Evolutionary conservation across 1,139 yeast genomes (phyloP), one percentile per base, ranked within the genome.

Genomic region (Candida anutae): DNA sequence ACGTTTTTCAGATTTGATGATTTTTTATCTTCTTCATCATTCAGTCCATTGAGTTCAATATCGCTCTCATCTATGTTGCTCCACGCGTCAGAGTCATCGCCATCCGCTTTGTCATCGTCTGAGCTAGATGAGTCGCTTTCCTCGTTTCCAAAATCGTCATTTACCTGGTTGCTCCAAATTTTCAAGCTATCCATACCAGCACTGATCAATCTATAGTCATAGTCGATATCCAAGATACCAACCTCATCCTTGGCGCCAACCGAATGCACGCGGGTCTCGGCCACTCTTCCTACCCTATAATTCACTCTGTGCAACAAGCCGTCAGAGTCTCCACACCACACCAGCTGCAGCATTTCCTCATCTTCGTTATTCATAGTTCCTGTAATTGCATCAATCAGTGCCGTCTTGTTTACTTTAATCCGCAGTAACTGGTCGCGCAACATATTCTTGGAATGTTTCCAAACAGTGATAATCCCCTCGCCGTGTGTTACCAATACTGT

Each of bases 401-500:
- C 90, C 22, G 74, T 77, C 34, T 70, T 74, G 27, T 76, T 67
- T 6, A 88, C 65, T 36, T 77, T 75, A 13, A 88, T 71, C 32
- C 97, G 64, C n/a, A 83, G 71, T 29, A 85, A 65, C 52, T 87
- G 96, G 52, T 88, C 97, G 38, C 63, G 67, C 43, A 79, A 69
- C 28, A 66, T 67, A 45, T 79, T 81, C 48, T 73, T 73, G 23
- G 72, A 64, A 23, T 79, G 74, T 40, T 74, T 77, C 98, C 97
- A 90, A n/a, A 82, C 63, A 0, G 97, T 85, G 5, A 85, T 68
- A n/a, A 85, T 72, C 3, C 97, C 97, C 48, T 82, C 94, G 3
- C 94, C 88, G 76, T 87, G 88, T 43, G 88, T 77, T 0, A 81
- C 82, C 13, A 78, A 62, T 3, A 77, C 76, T 3, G 71, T 62